phyloP scores from a whole-genome alignment of 2,329 filamentous ascomycete genomes.

The Diaporthe australafricana region DNA sequence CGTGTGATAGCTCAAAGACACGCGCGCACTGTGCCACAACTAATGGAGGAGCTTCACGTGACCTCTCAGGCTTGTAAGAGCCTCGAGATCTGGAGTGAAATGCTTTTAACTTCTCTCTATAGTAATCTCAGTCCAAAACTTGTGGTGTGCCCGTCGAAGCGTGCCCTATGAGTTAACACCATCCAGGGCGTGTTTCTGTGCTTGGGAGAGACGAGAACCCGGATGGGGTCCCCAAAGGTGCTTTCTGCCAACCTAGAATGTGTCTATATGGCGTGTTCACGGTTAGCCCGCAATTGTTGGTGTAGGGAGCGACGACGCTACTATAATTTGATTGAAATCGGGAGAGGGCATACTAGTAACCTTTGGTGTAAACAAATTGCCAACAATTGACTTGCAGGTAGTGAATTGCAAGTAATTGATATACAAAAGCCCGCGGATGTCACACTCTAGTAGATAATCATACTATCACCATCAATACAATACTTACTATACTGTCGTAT shows the following conservation, averaged over 20 bases:
- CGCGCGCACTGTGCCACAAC: no score
- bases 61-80: not conserved
- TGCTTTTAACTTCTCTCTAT: no score
- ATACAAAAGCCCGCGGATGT: not conserved
- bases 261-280: not conserved
- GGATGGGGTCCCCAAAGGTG: no score
- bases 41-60: no score
- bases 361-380: not conserved
- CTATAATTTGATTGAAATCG: no score
- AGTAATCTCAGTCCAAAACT: not conserved
- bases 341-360: not conserved
- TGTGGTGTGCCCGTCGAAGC: not conserved
- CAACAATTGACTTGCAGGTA: not conserved
- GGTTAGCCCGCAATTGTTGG: no score
- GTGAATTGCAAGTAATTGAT: not conserved
- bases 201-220: not conserved
- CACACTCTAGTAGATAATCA: accelerated
- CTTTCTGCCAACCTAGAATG: not conserved
- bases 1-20: no score
- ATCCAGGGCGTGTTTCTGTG: not conserved
- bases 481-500: not conserved
- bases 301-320: not conserved
- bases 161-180: no score
- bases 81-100: no score
- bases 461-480: not conserved